Conservation (phyloP, 441 rosid genomes). For the Capsella rubella region DNA sequence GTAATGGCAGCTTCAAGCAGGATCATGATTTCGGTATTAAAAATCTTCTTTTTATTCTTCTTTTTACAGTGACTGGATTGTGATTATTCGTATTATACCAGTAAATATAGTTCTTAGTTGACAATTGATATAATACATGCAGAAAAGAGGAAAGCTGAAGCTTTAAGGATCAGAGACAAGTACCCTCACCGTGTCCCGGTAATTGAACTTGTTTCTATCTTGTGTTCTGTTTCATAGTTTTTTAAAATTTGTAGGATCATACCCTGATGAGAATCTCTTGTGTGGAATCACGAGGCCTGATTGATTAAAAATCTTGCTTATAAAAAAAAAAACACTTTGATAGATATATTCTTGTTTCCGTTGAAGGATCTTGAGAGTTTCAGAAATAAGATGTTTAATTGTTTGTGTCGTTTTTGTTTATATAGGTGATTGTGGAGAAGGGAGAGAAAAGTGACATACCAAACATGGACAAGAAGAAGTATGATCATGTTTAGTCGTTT, state of each 20-base stretch:
- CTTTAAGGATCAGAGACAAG: conserved; percentile 81
- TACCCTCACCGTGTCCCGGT: conserved; percentile 91
- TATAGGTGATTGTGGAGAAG: conserved; percentile 87
- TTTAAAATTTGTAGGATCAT: not conserved
- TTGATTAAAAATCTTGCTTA: not conserved
- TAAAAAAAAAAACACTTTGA: not conserved
- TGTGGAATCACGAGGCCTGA: not conserved
- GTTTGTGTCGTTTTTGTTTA: not conserved
- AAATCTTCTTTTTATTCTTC: not conserved
- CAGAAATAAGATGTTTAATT: not conserved
- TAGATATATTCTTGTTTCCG: not conserved
- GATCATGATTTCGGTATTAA: conserved; percentile 29
- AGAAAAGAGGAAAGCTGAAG: conserved; percentile 91
- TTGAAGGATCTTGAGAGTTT: not conserved
- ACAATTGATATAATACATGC: conserved; percentile 24
- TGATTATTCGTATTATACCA: not conserved
- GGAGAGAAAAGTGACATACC: conserved; percentile 83
- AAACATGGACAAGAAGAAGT: conserved; percentile 89
- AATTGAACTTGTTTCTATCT: conserved; percentile 2
- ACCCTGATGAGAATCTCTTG: not conserved
- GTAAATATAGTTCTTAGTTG: not conserved
- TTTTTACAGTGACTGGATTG: not conserved
- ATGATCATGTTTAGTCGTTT: not conserved
- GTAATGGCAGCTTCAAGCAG: conserved; percentile 20
- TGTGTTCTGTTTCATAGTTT: not conserved